Evolutionary conservation across 495 filamentous ascomycete genomes (phyloP).

Genomic region (Penicillium soppii): DNA sequence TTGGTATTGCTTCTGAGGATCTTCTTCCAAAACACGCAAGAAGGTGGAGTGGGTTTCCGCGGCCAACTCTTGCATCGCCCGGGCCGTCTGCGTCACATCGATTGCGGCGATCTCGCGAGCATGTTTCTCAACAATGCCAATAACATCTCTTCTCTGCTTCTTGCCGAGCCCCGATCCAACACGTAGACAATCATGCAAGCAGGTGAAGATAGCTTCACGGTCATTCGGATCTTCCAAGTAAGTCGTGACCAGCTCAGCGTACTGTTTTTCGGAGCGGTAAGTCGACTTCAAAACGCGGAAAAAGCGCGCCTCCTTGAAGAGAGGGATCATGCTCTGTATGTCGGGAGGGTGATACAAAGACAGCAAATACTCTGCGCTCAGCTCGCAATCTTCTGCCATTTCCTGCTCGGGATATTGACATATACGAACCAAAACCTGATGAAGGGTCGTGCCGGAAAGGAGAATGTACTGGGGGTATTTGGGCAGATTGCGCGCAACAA

Average conservation of each 20-base stretch:
- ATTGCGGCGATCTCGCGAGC: constrained; percentile 67
- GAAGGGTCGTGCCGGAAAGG: constrained; percentile 79
- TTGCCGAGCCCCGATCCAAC: constrained; percentile 67
- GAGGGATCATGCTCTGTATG: constrained; percentile 66
- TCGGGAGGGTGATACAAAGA: constrained; percentile 92
- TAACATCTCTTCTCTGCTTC: constrained; percentile 73
- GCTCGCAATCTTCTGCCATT: constrained; percentile 88
- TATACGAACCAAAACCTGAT: constrained; percentile 75
- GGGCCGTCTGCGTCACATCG: constrained; percentile 66
- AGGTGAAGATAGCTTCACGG: constrained; percentile 69
- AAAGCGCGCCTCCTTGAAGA: constrained; percentile 79
- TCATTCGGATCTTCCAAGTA: constrained; percentile 86
- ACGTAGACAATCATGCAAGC: constrained; percentile 76
- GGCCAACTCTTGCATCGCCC: constrained; percentile 63
- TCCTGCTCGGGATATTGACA: constrained; percentile 81
- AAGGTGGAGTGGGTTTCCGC: constrained; percentile 71
- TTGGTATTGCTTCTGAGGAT: constrained; percentile 64
- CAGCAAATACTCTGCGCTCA: constrained; percentile 92
- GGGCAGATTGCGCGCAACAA: constrained; percentile 90
- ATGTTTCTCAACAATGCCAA: constrained; percentile 66
- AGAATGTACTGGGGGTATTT: constrained; percentile 97
- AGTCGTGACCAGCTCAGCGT: constrained; percentile 70
- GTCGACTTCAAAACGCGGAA: constrained; percentile 91
- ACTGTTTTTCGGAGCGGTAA: constrained; percentile 78
- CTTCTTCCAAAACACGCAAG: constrained; percentile 61